These are phyloP conservation scores for Karstenula rhodostoma DNA, from an alignment of 2,329 filamentous ascomycete species.

Conservation along the genomic window DNA sequence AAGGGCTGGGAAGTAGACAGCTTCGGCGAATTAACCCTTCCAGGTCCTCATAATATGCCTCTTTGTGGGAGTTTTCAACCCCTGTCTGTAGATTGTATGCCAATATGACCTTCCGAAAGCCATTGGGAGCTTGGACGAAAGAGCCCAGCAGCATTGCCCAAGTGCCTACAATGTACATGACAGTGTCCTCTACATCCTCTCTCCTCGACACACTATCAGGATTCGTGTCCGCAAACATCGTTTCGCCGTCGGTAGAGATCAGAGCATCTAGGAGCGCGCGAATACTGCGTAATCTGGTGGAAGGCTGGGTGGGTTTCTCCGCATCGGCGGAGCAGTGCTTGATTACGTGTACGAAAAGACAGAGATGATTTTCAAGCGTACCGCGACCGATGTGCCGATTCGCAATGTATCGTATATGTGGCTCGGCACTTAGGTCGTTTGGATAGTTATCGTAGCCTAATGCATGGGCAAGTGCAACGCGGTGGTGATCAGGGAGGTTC, in stretches of 20 bases:
- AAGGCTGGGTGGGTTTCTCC: not conserved
- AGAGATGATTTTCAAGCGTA: constrained; percentile 19
- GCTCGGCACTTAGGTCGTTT: constrained; percentile 15
- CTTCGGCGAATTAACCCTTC: constrained; percentile 19
- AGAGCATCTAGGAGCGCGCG: constrained; percentile 1
- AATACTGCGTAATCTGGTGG: not conserved
- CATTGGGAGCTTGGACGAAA: constrained; percentile 17
- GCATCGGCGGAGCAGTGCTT: constrained; percentile 17
- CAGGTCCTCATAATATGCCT: constrained; percentile 19
- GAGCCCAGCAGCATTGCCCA: constrained; percentile 30
- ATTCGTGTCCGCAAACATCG: constrained; percentile 19
- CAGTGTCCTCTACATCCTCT: constrained; percentile 28
- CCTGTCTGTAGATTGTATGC: constrained; percentile 11
- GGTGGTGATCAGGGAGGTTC: not conserved
- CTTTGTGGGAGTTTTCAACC: not conserved
- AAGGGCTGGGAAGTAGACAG: constrained; percentile 18
- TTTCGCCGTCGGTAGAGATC: not conserved
- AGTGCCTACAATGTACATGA: constrained; percentile 29
- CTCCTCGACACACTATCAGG: constrained; percentile 13
- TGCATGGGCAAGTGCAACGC: constrained; percentile 20
- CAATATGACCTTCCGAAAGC: constrained; percentile 19
- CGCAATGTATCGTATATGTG: constrained; percentile 31
- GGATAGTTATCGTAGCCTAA: constrained; percentile 23
- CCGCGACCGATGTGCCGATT: constrained; percentile 21
- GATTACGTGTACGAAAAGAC: constrained; percentile 25